These are phyloP conservation scores for Microsporum ferrugineum DNA, from an alignment of 2,329 filamentous ascomycete genomes.

Conservation along the genomic window DNA sequence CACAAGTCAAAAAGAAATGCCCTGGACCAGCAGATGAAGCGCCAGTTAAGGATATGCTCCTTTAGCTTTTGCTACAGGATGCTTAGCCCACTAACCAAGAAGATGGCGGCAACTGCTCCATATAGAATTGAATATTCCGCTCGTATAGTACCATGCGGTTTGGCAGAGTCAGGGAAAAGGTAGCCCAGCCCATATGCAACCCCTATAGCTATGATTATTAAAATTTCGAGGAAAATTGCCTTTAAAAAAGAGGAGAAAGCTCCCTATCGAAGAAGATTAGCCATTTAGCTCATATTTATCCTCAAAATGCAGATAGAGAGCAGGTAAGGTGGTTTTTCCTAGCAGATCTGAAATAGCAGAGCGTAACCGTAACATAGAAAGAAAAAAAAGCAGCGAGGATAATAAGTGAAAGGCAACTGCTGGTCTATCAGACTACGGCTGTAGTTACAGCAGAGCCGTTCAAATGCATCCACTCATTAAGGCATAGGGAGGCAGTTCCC, in stretches of 20 bases:
- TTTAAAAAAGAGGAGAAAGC: background rate
- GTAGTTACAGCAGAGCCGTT: background rate
- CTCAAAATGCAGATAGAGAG: background rate
- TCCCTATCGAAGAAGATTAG: background rate
- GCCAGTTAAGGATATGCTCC: conserved; percentile 54
- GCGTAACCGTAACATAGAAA: too few species aligned
- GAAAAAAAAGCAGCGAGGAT: too few species aligned
- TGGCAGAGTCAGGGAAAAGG: conserved; percentile 41
- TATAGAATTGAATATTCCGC: conserved; percentile 47
- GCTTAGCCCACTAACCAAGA: conserved; percentile 59
- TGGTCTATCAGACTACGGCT: background rate
- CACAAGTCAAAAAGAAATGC: conserved; percentile 55
- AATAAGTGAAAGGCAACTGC: background rate
- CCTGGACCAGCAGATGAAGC: conserved; percentile 57
- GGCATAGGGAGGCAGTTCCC: too few species aligned
- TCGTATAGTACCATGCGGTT: conserved; percentile 33
- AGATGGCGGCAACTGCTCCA: conserved; percentile 58
- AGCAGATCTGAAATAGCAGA: too few species aligned
- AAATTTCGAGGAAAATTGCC: conserved; percentile 17
- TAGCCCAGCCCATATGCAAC: conserved; percentile 43
- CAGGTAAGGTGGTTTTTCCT: too few species aligned
- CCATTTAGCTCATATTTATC: background rate
- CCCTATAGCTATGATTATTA: conserved; percentile 55
- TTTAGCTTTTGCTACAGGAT: conserved; percentile 52
- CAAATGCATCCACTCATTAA: background rate